phyloP scores from a whole-genome alignment of 768 basidiomycete species.

The Russula emetica region DNA sequence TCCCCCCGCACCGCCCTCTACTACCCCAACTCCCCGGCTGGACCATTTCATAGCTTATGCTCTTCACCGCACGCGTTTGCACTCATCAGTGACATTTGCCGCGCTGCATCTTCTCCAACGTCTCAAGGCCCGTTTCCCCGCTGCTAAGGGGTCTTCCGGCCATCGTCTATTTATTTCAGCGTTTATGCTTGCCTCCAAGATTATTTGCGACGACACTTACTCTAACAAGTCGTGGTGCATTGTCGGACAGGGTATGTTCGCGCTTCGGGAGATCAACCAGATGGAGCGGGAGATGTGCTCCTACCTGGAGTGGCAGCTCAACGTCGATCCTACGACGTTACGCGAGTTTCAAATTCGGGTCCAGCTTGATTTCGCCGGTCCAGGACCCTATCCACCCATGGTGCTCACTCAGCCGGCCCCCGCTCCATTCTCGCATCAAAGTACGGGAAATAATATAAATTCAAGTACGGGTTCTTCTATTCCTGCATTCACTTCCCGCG shows the following conservation, averaged over 20 bases:
- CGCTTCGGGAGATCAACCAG: conserved; percentile 86
- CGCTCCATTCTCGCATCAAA: conserved; percentile 30
- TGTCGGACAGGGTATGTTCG: conserved; percentile 60
- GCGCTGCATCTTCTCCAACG: conserved; percentile 72
- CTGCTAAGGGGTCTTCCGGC: conserved; percentile 84
- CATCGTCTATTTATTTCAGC: conserved; percentile 89
- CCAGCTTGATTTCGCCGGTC: conserved; percentile 53
- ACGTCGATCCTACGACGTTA: conserved; percentile 61
- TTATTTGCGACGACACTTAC: conserved; percentile 64
- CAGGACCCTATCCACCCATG: conserved; percentile 60
- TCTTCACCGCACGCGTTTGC: conserved; percentile 70
- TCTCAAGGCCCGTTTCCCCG: conserved; percentile 87
- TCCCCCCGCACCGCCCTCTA: conserved; percentile 32
- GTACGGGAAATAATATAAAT: conserved; percentile 13
- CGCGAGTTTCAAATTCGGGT: conserved; percentile 58
- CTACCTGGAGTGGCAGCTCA: conserved; percentile 91
- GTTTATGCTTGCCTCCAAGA: conserved; percentile 87
- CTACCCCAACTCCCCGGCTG: conserved; percentile 42
- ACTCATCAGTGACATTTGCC: conserved; percentile 53
- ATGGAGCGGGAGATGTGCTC: conserved; percentile 94
- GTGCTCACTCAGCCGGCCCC: conserved; percentile 46
- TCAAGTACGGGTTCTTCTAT: conserved; percentile 22
- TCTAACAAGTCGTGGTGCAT: conserved; percentile 65
- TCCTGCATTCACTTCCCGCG: conserved; percentile 29
- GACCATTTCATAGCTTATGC: conserved; percentile 85